Evolutionary conservation across 2,329 filamentous ascomycete species (phyloP).

Genomic region (Aspergillus fumigatus): DNA sequence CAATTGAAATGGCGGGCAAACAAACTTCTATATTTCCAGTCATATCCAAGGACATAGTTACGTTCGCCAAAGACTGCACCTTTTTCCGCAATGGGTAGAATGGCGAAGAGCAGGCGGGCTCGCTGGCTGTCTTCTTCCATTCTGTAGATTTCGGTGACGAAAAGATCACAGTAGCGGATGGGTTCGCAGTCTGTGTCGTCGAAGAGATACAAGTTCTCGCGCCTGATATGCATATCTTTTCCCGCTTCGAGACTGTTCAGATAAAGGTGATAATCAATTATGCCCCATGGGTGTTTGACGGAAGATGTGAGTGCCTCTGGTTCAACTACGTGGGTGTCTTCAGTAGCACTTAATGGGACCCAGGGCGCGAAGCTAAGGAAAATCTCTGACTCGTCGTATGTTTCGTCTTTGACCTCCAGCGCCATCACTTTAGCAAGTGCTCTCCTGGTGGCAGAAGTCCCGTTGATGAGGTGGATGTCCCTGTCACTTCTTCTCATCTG

Average conservation of each 20-base stretch:
- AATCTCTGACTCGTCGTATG: neutral
- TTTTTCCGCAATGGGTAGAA: slow-evolving; percentile 21
- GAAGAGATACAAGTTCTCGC: slow-evolving; percentile 21
- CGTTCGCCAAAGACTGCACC: slow-evolving; percentile 12
- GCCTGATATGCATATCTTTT: slow-evolving; percentile 13
- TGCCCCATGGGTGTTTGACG: slow-evolving; percentile 26
- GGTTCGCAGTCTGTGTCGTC: slow-evolving; percentile 22
- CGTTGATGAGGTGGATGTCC: slow-evolving; percentile 4
- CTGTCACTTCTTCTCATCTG: slow-evolving; percentile 15
- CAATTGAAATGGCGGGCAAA: slow-evolving; percentile 24
- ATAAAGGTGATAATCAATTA: slow-evolving; percentile 32
- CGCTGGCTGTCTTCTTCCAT: slow-evolving; percentile 9
- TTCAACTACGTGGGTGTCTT: neutral
- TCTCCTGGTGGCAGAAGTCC: neutral
- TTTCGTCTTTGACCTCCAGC: neutral
- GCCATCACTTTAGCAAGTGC: neutral
- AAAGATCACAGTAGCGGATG: slow-evolving; percentile 20
- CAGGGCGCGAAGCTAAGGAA: neutral
- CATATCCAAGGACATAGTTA: slow-evolving; percentile 27
- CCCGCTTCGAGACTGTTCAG: slow-evolving; percentile 22
- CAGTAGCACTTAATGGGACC: neutral
- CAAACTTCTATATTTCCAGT: slow-evolving; percentile 16
- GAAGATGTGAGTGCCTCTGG: slow-evolving; percentile 6
- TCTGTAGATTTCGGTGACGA: slow-evolving; percentile 6
- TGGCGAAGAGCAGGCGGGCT: slow-evolving; percentile 18